A percentile compares a stretch with the other conserved stretches of the same genome.
Evolutionary conservation across 352 stramenopile species (phyloP).

Genomic region (Globisporangium yorkense): DNA sequence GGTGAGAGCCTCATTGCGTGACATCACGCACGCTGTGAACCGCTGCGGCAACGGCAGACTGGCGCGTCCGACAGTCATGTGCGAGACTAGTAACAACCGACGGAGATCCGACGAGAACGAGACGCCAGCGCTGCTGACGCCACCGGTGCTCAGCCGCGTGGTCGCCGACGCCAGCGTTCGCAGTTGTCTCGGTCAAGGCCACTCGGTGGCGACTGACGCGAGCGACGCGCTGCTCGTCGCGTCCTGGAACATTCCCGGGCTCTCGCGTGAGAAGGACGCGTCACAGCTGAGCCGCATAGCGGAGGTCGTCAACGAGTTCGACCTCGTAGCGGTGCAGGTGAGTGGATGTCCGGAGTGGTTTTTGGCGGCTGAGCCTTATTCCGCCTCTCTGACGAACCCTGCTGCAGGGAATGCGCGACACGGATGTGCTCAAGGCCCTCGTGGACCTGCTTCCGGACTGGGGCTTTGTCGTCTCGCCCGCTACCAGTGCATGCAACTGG

Average conservation of each 20-base stretch:
- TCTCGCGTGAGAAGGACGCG: constrained; percentile 41
- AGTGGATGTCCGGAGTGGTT: background rate
- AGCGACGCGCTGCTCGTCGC: constrained; percentile 33
- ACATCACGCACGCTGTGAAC: too few species aligned
- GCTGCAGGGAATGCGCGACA: constrained; percentile 50
- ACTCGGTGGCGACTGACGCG: background rate
- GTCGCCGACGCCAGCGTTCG: constrained; percentile 28
- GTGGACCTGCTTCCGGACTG: constrained; percentile 51
- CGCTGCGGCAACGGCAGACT: too few species aligned
- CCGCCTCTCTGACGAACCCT: background rate
- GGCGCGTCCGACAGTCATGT: too few species aligned
- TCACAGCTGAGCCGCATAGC: constrained; percentile 38
- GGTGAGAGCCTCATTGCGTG: too few species aligned
- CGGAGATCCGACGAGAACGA: too few species aligned
- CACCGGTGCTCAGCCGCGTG: constrained; percentile 17
- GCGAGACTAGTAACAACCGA: too few species aligned
- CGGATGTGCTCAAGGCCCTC: constrained; percentile 50
- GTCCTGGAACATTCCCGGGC: constrained; percentile 74
- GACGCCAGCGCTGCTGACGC: background rate
- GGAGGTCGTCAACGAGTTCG: constrained; percentile 46
- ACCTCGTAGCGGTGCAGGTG: constrained; percentile 56
- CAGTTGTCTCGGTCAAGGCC: constrained; percentile 21
- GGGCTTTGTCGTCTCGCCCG: constrained; percentile 47
- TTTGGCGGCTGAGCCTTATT: background rate
- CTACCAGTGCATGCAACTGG: constrained; percentile 13